Evolutionary conservation across 2,329 filamentous ascomycete genomes (phyloP), one percentile per base, ranked within the genome.

Genomic region (Pseudocercospora pini-densiflorae): DNA sequence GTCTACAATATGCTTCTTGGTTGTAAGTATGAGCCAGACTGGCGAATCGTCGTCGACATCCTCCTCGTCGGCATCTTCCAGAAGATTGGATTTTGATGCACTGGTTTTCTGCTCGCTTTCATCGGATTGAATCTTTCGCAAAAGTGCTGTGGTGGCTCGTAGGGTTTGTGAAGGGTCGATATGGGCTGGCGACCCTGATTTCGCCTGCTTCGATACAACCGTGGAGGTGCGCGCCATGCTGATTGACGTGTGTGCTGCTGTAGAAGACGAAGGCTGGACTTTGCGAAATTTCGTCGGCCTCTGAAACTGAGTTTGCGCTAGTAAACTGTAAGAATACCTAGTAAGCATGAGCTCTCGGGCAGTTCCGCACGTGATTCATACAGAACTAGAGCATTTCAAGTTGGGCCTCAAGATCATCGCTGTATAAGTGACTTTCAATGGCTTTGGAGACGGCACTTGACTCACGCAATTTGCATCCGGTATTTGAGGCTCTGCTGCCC

Each of bases 1-100:
- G 81, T 96, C 91, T 68, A 85, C 82, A 69, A 90, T 85, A 75
- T 89, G 87, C 79, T 88, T 87, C 80, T 90, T 90, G 40, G 88
- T 89, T 21, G 87, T 87, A 29, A 90, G 77, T 53, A 86, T 81
- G 45, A 90, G 83, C 84, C 88, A 90, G 64, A 90, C 80, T n/a
- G 86, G 82, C 6, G 77, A 74, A 16, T 85, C 83, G 58, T 83
- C 83, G 65, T 84, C 80, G 27, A 79, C 74, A 4, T 78, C 74
- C 1, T 78, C 76, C 29, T 82, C 81, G 36, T 83, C 82, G 24
- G 82, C 81, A 57, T 83, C 81, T 33, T 81, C 81, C 67, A 90
- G 84, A 3, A 88, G 80, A 61, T 84, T 85, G 75, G 84, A 84
- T 75, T 86, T 88, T 57, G 55, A 58, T 58, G 55, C 33, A 24